phyloP scores from a whole-genome alignment of 768 basidiomycete species.

The Psilocybe sp. region DNA sequence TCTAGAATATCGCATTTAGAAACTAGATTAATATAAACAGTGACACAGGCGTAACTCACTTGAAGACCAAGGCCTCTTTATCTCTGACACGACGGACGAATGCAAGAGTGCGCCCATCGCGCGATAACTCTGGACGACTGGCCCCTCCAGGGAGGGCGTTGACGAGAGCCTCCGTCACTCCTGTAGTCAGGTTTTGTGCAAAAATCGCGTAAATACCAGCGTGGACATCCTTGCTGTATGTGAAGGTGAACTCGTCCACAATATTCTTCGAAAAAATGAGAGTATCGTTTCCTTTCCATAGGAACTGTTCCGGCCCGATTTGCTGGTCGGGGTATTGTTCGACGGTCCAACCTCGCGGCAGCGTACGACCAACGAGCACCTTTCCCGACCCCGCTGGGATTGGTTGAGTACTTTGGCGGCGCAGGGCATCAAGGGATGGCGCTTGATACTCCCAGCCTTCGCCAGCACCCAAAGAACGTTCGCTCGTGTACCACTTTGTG shows the following conservation, averaged over 20 bases:
- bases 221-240: slow-evolving; percentile 76
- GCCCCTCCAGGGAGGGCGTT: slow-evolving; percentile 66
- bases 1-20: slow-evolving; percentile 33
- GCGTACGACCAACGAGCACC: slow-evolving; percentile 50
- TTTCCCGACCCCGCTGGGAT: slow-evolving; percentile 46
- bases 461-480: slow-evolving; percentile 63
- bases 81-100: slow-evolving; percentile 74
- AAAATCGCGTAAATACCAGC: slow-evolving; percentile 71
- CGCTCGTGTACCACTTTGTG: slow-evolving; percentile 74
- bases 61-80: slow-evolving; percentile 69
- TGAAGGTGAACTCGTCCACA: slow-evolving; percentile 44
- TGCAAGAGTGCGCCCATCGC: slow-evolving; percentile 65
- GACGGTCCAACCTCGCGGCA: slow-evolving; percentile 61
- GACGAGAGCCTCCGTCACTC: slow-evolving; percentile 50
- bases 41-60: slow-evolving; percentile 36
- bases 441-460: slow-evolving; percentile 71
- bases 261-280: slow-evolving; percentile 70
- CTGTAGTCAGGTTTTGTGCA: slow-evolving; percentile 58
- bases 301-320: slow-evolving; percentile 70
- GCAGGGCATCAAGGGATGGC: slow-evolving; percentile 37
- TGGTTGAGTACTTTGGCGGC: slow-evolving; percentile 10
- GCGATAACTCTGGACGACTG: slow-evolving; percentile 66
- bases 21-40: background rate
- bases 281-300: slow-evolving; percentile 57
- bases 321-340: slow-evolving; percentile 65